Evolutionary conservation across 2,329 filamentous ascomycete genomes (phyloP).

Genomic region (Nigrospora sphaerica): DNA sequence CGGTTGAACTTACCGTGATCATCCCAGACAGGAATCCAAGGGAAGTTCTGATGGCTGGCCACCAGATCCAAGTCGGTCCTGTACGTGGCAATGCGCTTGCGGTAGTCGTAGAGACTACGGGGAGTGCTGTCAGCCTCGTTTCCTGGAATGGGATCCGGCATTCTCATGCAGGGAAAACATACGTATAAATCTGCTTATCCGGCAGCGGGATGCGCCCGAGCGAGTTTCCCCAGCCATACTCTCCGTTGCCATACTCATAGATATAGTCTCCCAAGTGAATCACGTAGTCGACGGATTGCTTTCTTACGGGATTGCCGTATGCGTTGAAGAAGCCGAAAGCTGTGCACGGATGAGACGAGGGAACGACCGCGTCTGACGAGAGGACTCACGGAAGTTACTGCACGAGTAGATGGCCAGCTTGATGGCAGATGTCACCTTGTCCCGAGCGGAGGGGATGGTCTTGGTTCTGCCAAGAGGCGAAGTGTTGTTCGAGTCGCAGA

Average conservation of each 20-base stretch:
- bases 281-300: constrained; percentile 54
- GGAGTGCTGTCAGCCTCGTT: too few species aligned
- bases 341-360: constrained; percentile 7
- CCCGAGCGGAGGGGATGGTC: constrained; percentile 52
- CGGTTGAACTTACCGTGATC: constrained; percentile 37
- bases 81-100: constrained; percentile 50
- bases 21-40: constrained; percentile 61
- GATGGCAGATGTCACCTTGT: constrained; percentile 47
- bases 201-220: constrained; percentile 47
- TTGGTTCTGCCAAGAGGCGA: constrained; percentile 63
- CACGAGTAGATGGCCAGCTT: constrained; percentile 66
- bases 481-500: constrained; percentile 55
- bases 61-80: constrained; percentile 55
- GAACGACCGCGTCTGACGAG: not conserved
- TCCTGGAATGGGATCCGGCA: constrained; percentile 6
- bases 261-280: constrained; percentile 51
- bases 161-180: constrained; percentile 21
- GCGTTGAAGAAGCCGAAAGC: constrained; percentile 53
- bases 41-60: constrained; percentile 45
- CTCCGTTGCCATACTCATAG: constrained; percentile 29
- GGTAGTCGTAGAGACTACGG: constrained; percentile 47
- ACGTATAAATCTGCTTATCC: constrained; percentile 38
- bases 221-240: constrained; percentile 42
- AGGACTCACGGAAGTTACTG: constrained; percentile 53
- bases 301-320: constrained; percentile 51